Evolutionary conservation across 768 basidiomycete species (phyloP).

Genomic region (Leccinum barrowsii): DNA sequence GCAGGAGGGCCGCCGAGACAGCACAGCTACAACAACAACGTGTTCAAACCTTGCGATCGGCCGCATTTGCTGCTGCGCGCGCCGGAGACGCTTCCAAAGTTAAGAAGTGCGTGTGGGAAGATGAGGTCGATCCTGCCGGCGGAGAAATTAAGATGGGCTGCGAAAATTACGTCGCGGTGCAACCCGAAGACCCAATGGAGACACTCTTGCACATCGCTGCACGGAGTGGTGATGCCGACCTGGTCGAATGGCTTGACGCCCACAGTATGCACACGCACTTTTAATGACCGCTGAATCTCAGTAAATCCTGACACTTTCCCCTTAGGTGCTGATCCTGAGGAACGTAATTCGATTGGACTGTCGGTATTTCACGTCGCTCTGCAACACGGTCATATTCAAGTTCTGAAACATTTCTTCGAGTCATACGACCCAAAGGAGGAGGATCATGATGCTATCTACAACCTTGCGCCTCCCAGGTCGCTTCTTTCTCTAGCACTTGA

Average conservation of each 20-base stretch:
- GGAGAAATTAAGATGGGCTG: constrained; percentile 62
- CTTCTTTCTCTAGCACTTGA: constrained; percentile 56
- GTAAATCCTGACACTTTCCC: constrained; percentile 16
- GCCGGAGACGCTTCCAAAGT: constrained; percentile 49
- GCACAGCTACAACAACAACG: constrained; percentile 45
- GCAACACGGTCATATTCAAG: constrained; percentile 44
- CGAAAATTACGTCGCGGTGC: constrained; percentile 44
- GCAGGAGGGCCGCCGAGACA: constrained; percentile 45
- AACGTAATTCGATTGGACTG: constrained; percentile 53
- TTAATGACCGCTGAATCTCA: constrained; percentile 23
- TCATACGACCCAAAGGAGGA: constrained; percentile 51
- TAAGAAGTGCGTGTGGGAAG: constrained; percentile 66
- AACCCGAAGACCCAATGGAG: constrained; percentile 55
- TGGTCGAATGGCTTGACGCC: constrained; percentile 67
- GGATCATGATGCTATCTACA: constrained; percentile 51
- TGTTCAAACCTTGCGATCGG: constrained; percentile 55
- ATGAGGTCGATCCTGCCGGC: constrained; percentile 66
- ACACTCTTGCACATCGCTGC: constrained; percentile 70
- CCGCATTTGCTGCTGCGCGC: constrained; percentile 64
- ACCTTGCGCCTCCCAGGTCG: constrained; percentile 35
- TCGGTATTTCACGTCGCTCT: constrained; percentile 70
- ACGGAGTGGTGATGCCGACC: constrained; percentile 47
- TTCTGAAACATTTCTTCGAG: constrained; percentile 61
- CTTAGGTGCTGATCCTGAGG: constrained; percentile 70
- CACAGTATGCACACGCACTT: constrained; percentile 51